Evolutionary conservation across 192 early-diverging fungal genomes (phyloP).

Genomic region (Mortierella claussenii): DNA sequence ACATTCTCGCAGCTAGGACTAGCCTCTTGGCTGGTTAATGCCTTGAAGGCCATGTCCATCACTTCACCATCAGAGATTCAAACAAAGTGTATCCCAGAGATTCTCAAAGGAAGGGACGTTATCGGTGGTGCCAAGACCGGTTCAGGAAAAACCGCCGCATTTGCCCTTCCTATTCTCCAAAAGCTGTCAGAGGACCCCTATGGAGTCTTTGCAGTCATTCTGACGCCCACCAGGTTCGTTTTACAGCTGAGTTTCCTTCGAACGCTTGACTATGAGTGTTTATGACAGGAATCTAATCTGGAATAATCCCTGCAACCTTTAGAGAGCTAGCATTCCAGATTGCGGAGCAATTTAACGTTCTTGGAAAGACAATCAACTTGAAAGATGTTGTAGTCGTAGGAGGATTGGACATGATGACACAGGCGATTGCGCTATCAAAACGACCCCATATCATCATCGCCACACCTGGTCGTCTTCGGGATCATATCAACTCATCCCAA

Average conservation of each 20-base stretch:
- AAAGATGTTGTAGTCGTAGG: conserved; percentile 92
- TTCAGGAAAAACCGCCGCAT: conserved; percentile 97
- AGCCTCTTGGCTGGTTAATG: conserved; percentile 82
- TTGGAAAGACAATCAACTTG: conserved; percentile 88
- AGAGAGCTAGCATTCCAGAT: conserved; percentile 99
- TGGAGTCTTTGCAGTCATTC: conserved; percentile 94
- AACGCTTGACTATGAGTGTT: no score
- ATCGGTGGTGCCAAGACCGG: conserved; percentile 98
- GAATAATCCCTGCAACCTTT: background rate
- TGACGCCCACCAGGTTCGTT: conserved; percentile 89
- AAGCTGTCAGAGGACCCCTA: conserved; percentile 95
- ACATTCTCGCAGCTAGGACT: conserved; percentile 83
- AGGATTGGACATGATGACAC: conserved; percentile 95
- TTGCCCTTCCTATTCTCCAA: conserved; percentile 97
- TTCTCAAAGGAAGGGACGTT: conserved; percentile 81
- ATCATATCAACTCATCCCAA: conserved; percentile 86
- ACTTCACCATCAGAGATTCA: conserved; percentile 93
- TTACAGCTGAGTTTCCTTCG: no score
- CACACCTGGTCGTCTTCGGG: conserved; percentile 94
- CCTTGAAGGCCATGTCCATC: conserved; percentile 86
- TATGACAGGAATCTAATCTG: background rate
- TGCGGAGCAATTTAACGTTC: conserved; percentile 95
- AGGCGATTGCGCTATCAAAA: conserved; percentile 86
- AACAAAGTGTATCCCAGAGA: conserved; percentile 82
- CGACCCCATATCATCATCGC: conserved; percentile 94